Percentiles rank a stretch among this genome's conserved stretches.
Conservation (phyloP, 768 basidiomycete genomes). For the Cubamyces sp. region DNA sequence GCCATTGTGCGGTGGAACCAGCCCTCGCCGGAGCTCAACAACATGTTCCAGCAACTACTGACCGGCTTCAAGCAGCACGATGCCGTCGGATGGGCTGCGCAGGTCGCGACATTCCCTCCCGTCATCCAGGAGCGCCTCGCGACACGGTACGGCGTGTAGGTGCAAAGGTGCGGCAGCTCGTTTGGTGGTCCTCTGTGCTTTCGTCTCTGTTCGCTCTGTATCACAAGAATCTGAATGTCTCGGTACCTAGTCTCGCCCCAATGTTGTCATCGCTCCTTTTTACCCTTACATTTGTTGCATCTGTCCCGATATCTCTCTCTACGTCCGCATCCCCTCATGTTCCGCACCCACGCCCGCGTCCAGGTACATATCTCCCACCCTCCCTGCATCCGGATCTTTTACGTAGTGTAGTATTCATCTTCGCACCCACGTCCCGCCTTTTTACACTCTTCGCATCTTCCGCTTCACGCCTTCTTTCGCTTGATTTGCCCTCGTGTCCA, state of each 20-base stretch:
- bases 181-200: constrained; percentile 3
- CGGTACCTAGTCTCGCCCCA: constrained; percentile 23
- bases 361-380: constrained; percentile 1
- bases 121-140: constrained; percentile 87
- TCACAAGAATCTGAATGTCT: constrained; percentile 23
- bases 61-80: constrained; percentile 90
- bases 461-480: background rate
- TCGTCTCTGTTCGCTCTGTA: constrained; percentile 14
- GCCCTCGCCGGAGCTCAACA: constrained; percentile 89
- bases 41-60: constrained; percentile 91
- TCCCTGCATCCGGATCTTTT: constrained; percentile 22
- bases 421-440: constrained; percentile 9
- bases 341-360: background rate
- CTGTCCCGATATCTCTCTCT: constrained; percentile 1
- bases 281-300: constrained; percentile 16
- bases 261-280: constrained; percentile 26
- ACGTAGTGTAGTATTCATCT: constrained; percentile 30
- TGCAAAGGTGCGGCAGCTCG: background rate
- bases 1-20: constrained; percentile 94
- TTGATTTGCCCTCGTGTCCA: constrained; percentile 18
- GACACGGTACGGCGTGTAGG: constrained; percentile 77
- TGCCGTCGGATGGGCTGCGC: constrained; percentile 82
- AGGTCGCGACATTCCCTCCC: constrained; percentile 83
- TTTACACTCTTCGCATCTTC: constrained; percentile 18
- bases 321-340: background rate